These are phyloP conservation scores for Populus trichocarpa DNA, from an alignment of 441 rosid species.

Conservation along the genomic window DNA sequence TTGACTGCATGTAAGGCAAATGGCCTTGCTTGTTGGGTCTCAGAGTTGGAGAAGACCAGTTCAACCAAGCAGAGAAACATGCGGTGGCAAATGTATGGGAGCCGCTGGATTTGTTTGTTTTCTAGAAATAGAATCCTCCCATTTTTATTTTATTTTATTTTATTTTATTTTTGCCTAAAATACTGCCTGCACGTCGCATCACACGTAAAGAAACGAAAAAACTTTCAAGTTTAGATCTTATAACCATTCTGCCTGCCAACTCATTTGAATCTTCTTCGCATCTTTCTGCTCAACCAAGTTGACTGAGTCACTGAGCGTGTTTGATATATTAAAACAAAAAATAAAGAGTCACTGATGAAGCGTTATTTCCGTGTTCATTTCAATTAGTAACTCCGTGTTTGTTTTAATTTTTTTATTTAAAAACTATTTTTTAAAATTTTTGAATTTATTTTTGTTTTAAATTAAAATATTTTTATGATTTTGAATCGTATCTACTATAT, in stretches of 20 bases:
- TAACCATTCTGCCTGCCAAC: background rate
- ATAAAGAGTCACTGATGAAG: background rate
- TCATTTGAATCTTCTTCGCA: background rate
- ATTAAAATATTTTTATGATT: too few species aligned
- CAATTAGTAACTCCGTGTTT: background rate
- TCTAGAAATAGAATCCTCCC: background rate
- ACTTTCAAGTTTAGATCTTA: background rate
- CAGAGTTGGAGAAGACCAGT: background rate
- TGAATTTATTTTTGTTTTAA: too few species aligned
- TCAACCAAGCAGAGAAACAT: background rate
- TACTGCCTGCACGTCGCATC: background rate
- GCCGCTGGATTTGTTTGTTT: background rate
- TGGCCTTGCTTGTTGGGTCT: background rate
- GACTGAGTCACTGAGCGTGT: background rate
- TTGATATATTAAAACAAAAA: too few species aligned
- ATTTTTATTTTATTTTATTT: too few species aligned
- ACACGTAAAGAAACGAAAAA: background rate
- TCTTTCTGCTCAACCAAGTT: background rate
- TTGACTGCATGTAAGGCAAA: background rate
- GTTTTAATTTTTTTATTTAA: too few species aligned
- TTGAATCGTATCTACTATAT: rapidly evolving
- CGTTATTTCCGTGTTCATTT: background rate
- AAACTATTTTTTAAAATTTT: too few species aligned
- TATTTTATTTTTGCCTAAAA: background rate
- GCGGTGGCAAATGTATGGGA: background rate